Percentiles rank a stretch among this genome's conserved stretches.
phyloP scores from a whole-genome alignment of 768 basidiomycete genomes.

The Macrocybe gigantea region DNA sequence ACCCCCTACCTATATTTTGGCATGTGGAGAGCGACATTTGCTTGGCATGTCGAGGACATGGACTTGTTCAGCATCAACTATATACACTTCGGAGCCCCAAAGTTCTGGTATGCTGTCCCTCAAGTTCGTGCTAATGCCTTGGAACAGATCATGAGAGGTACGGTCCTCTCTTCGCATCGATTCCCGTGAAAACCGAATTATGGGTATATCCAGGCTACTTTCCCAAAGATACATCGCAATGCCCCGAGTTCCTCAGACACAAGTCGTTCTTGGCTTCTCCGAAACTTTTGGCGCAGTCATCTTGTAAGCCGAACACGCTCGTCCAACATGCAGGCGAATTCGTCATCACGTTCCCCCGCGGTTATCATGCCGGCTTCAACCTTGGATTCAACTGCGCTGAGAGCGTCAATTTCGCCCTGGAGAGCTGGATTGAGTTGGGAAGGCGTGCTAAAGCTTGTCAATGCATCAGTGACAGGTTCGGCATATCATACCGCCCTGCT shows the following conservation, averaged over 20 bases:
- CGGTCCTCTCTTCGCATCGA: conserved; percentile 11
- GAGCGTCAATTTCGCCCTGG: conserved; percentile 93
- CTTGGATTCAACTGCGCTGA: conserved; percentile 95
- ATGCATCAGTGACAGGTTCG: conserved; percentile 70
- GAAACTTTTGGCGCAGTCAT: conserved; percentile 67
- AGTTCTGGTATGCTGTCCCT: conserved; percentile 95
- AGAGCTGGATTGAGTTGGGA: conserved; percentile 90
- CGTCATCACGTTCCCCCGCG: conserved; percentile 90
- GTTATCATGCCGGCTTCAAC: conserved; percentile 97
- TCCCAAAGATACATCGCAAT: conserved; percentile 77
- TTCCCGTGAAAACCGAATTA: conserved; percentile 2
- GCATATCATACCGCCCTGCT: background rate
- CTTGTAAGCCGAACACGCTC: conserved; percentile 77
- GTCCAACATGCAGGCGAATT: conserved; percentile 96
- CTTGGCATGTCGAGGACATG: conserved; percentile 99
- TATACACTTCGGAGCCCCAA: conserved; percentile 97
- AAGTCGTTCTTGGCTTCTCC: conserved; percentile 95
- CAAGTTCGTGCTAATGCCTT: conserved; percentile 77
- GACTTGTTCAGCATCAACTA: conserved; percentile 99
- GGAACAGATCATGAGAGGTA: conserved; percentile 89
- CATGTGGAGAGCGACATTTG: conserved; percentile 99
- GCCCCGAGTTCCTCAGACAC: conserved; percentile 93
- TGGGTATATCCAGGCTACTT: conserved; percentile 61
- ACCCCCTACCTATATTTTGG: conserved; percentile 98
- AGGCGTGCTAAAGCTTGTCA: conserved; percentile 71